A percentile compares a stretch with the other conserved stretches of the same genome.
phyloP scores from a whole-genome alignment of 805 yeast genomes.

The Hanseniaspora pseudoguilliermondii region DNA sequence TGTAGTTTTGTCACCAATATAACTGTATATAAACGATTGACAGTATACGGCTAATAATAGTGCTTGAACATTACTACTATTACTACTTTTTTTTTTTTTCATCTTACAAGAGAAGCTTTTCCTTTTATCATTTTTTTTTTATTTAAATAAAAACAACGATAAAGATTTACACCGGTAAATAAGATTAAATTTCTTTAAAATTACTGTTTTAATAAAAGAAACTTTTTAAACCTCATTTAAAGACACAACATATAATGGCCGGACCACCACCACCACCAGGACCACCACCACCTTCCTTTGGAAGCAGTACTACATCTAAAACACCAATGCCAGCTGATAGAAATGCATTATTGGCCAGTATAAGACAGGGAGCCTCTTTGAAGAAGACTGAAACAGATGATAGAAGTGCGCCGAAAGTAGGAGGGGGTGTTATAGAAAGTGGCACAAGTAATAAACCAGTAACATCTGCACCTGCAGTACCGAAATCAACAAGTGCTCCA shows the following conservation, averaged over 20 bases:
- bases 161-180: background rate
- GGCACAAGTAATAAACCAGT: slow-evolving; percentile 11
- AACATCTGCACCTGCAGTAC: slow-evolving; percentile 20
- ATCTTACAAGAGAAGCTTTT: no score
- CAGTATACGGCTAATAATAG: no score
- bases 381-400: slow-evolving; percentile 55
- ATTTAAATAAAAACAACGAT: no score
- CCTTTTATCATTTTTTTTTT: no score
- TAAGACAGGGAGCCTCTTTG: slow-evolving; percentile 52
- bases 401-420: slow-evolving; percentile 49
- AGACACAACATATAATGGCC: slow-evolving; percentile 25
- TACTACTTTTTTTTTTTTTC: no score
- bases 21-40: no score
- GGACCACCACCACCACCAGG: slow-evolving; percentile 54
- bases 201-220: background rate
- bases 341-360: slow-evolving; percentile 63
- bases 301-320: slow-evolving; percentile 25
- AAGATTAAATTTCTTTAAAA: background rate
- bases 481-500: slow-evolving; percentile 15
- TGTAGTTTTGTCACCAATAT: no score
- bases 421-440: slow-evolving; percentile 26
- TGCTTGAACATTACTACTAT: no score
- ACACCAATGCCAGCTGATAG: slow-evolving; percentile 26
- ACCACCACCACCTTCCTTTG: slow-evolving; percentile 34
- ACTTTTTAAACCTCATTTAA: background rate